These are phyloP conservation scores for Perkinsela sp. DNA, from an alignment of 208 protist genomes.

Conservation along the genomic window DNA sequence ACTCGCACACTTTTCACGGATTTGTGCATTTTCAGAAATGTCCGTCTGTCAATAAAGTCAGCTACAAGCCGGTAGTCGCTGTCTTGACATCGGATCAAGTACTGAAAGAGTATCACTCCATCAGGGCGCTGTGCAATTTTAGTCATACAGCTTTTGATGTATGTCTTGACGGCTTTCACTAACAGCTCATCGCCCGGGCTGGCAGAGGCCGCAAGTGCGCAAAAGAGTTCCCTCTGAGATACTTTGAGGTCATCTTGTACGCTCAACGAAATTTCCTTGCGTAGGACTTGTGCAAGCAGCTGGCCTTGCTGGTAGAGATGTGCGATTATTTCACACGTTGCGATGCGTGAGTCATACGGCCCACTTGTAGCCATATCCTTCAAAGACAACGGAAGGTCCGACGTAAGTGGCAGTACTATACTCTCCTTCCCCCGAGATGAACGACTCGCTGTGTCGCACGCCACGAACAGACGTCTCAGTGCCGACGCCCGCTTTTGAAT, in stretches of 20 bases:
- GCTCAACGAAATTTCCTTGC: neutral
- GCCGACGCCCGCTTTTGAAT: neutral
- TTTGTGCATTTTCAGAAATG: neutral
- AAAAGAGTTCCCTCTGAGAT: neutral
- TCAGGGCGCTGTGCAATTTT: neutral
- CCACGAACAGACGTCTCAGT: neutral
- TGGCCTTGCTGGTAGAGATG: neutral
- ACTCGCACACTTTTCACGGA: neutral
- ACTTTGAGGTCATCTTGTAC: neutral
- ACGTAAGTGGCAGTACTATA: neutral
- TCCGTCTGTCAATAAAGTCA: neutral
- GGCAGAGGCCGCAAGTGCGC: neutral
- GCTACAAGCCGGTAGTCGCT: neutral
- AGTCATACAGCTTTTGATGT: neutral
- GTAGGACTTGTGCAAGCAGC: neutral
- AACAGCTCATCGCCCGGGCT: neutral
- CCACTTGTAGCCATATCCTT: neutral
- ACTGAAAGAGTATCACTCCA: neutral
- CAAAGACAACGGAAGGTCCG: neutral
- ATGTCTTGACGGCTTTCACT: neutral
- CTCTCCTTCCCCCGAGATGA: no score
- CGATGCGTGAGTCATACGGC: neutral
- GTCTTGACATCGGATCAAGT: neutral
- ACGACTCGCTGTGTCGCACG: no score
- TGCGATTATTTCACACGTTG: neutral